Conservation (phyloP, 2,329 filamentous ascomycete species). For the Trichophyton benhamiae region DNA sequence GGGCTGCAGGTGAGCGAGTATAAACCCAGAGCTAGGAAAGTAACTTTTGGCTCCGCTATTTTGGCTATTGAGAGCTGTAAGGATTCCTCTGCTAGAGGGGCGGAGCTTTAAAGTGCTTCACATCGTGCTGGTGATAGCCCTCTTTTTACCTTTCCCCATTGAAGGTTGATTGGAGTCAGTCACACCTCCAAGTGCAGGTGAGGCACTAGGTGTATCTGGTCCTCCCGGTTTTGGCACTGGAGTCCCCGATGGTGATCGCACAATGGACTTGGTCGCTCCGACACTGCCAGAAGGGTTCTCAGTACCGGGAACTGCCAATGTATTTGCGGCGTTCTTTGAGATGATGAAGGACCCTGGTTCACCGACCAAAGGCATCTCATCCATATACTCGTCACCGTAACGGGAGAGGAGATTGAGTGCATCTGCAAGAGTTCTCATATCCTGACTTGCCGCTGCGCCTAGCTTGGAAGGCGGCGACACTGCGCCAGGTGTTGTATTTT, state of each 20-base stretch:
- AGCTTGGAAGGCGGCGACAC: constrained; percentile 15
- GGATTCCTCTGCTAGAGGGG: no score
- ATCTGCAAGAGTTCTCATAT: constrained; percentile 33
- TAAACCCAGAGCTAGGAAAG: no score
- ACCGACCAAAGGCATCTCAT: constrained; percentile 50
- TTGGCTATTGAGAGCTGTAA: no score
- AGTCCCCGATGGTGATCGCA: constrained; percentile 6
- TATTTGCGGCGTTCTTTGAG: constrained; percentile 22
- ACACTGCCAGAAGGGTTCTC: neutral
- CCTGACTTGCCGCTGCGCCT: constrained; percentile 17
- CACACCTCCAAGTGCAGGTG: constrained; percentile 1
- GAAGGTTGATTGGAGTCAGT: neutral
- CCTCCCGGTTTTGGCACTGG: constrained; percentile 8
- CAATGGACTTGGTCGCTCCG: neutral
- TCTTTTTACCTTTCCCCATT: constrained; percentile 19
- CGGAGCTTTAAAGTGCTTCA: neutral
- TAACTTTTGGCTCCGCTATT: no score
- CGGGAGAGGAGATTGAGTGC: constrained; percentile 40
- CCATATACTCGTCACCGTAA: constrained; percentile 51
- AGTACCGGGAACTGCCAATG: constrained; percentile 15
- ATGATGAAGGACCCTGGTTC: constrained; percentile 53
- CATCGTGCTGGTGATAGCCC: constrained; percentile 2
- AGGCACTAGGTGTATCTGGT: constrained; percentile 10
- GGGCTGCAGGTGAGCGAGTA: no score
- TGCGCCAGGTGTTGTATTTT: constrained; percentile 18